Base-by-base conservation (phyloP, 768 basidiomycete genomes). In the Boletus tomentosulus region DNA sequence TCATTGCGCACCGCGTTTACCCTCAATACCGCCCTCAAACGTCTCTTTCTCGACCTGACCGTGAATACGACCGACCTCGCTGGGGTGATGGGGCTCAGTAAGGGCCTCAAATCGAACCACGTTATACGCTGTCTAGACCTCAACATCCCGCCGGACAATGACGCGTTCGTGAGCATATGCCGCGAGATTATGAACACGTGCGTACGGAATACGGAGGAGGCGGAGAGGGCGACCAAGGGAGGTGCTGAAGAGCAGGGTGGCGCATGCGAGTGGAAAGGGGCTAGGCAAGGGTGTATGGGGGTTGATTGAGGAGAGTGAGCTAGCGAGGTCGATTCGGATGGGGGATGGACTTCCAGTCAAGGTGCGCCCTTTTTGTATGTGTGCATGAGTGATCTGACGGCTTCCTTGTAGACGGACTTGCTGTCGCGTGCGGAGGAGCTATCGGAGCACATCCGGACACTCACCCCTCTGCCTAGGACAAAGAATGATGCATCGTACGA, bases 1-100 rank as follows among this genome's bases (percentile, higher is more conserved):
- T 89, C 94, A 0, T 76, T 99, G 8, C 85, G 97, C 3, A 92
- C 94, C 0, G 88, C 95, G 0, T 94, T 98, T 71, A 94, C 93
- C 0, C 79, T 96, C 51, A 97, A 98, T 66, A 86, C 84, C 0
- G 85, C 91, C 0, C 81, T 99, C 33, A 98, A n/a, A n/a, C n/a
- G n/a, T n/a, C n/a, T n/a, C n/a, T n/a, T n/a, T n/a, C 84, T 99
- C 50, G 97, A 98, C 70, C 73, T 97, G 28, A 97, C 93, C 0
- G 74, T 79, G 60, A 96, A 96, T 66, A 70, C 76, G 6, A 73
- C 98, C 31, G 93, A 93, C 64, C 77, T 93, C 34, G 94, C 95
- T 0, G 95, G 92, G 16, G 88, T 97, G 4, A 87, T 98, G 83
- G 97, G 96, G 0, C 81, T 99, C 24, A 87, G 83, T 51, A 86